A percentile compares a stretch with the other conserved stretches of the same genome.
These are phyloP conservation scores for Hericium coralloides DNA, from an alignment of 768 basidiomycete genomes.

Conservation along the genomic window DNA sequence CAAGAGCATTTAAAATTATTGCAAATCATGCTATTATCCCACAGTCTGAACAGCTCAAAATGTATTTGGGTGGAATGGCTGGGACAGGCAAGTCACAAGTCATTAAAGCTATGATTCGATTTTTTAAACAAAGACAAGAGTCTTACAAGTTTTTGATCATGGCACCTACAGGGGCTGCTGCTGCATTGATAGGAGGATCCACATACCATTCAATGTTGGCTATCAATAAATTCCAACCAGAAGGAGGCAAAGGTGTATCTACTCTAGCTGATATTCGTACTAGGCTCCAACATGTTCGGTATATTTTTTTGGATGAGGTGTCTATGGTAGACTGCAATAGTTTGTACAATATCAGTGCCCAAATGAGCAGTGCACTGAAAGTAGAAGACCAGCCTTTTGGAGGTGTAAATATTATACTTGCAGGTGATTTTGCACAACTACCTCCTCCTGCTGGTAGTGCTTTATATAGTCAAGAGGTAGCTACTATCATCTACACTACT, in stretches of 20 bases:
- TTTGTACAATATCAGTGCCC: slow-evolving; percentile 19
- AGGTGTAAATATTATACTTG: slow-evolving; percentile 34
- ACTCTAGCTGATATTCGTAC: background rate
- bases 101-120: slow-evolving; percentile 8
- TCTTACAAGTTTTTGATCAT: slow-evolving; percentile 3
- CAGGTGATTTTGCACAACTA: slow-evolving; percentile 39
- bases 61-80: slow-evolving; percentile 11
- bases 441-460: slow-evolving; percentile 20
- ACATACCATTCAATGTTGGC: slow-evolving; percentile 16
- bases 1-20: slow-evolving; percentile 14
- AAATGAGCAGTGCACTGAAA: slow-evolving; percentile 15
- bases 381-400: slow-evolving; percentile 22
- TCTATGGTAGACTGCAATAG: slow-evolving; percentile 30
- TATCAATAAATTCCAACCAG: background rate
- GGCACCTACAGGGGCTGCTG: slow-evolving; percentile 16
- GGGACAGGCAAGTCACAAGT: slow-evolving; percentile 18
- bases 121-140: slow-evolving; percentile 8
- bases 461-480: slow-evolving; percentile 13
- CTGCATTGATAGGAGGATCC: slow-evolving; percentile 12
- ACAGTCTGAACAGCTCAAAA: slow-evolving; percentile 6
- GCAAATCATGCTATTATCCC: slow-evolving; percentile 6
- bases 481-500: background rate
- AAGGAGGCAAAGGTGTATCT: background rate
- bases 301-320: slow-evolving; percentile 35
- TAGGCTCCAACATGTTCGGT: slow-evolving; percentile 22